These are phyloP conservation scores for Candida xiaguanensis DNA, from an alignment of 805 yeast genomes.

Conservation along the genomic window DNA sequence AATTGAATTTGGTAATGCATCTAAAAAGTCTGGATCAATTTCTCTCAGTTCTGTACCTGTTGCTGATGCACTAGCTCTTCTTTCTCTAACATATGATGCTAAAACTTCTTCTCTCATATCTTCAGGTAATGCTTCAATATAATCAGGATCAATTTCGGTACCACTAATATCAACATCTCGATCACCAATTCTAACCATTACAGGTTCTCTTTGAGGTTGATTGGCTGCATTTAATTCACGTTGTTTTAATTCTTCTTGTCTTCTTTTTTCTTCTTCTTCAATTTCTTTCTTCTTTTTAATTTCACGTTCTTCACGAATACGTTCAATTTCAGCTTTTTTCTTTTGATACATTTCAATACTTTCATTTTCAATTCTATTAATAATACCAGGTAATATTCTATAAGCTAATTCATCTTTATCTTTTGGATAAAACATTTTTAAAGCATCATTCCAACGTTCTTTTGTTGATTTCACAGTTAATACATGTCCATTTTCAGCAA, in stretches of 20 bases:
- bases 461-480: conserved; percentile 44
- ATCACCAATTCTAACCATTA: conserved; percentile 71
- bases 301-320: conserved; percentile 22
- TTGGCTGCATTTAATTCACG: conserved; percentile 16
- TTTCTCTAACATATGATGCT: conserved; percentile 75
- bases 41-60: conserved; percentile 51
- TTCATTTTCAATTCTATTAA: conserved; percentile 46
- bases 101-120: conserved; percentile 91
- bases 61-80: conserved; percentile 55
- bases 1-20: conserved; percentile 70
- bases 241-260: conserved; percentile 21
- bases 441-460: conserved; percentile 67
- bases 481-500: conserved; percentile 3
- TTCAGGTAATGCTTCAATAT: conserved; percentile 84
- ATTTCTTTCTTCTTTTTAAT: conserved; percentile 25
- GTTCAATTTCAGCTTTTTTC: conserved; percentile 27
- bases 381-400: conserved; percentile 29
- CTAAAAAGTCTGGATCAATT: conserved; percentile 74
- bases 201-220: conserved; percentile 38
- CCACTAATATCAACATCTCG: conserved; percentile 81
- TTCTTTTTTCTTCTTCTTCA: conserved; percentile 26
- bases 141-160: conserved; percentile 89
- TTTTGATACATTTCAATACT: conserved; percentile 39
- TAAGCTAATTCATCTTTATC: conserved; percentile 20
- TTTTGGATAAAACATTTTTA: conserved; percentile 47